A percentile compares a stretch with the other conserved stretches of the same genome.
Conservation (phyloP, 139 green algal species). For the Picochlorum costavermella region DNA sequence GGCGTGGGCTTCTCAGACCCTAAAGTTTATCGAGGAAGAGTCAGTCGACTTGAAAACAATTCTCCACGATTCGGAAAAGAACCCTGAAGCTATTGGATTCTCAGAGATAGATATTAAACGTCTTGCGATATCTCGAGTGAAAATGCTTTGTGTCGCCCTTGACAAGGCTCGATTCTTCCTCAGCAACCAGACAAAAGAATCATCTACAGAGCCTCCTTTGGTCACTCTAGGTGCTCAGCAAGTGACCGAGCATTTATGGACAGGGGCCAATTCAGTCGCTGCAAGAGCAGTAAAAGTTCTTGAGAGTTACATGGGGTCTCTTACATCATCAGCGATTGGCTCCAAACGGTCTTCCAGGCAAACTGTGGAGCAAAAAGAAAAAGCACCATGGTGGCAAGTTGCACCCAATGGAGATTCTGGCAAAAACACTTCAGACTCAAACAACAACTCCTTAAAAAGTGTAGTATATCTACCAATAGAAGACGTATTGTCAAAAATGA, state of each 20-base stretch:
- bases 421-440: background rate
- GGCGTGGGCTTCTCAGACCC: conserved; percentile 59
- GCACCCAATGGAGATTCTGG: background rate
- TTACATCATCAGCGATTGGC: background rate
- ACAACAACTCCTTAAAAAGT: background rate
- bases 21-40: conserved; percentile 61
- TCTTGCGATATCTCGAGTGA: conserved; percentile 47
- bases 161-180: conserved; percentile 73
- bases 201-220: conserved; percentile 35
- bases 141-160: conserved; percentile 69
- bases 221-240: conserved; percentile 43
- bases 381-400: conserved; percentile 4
- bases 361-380: background rate
- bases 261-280: conserved; percentile 35
- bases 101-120: conserved; percentile 17
- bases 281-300: conserved; percentile 4
- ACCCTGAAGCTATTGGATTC: conserved; percentile 13
- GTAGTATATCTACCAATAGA: background rate
- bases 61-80: conserved; percentile 40
- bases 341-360: background rate
- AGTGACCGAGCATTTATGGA: conserved; percentile 56
- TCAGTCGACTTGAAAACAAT: conserved; percentile 13
- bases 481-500: background rate
- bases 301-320: background rate
- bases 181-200: conserved; percentile 16